Base-by-base conservation (phyloP, 306 rosid species). In the Lathyrus aphaca region DNA sequence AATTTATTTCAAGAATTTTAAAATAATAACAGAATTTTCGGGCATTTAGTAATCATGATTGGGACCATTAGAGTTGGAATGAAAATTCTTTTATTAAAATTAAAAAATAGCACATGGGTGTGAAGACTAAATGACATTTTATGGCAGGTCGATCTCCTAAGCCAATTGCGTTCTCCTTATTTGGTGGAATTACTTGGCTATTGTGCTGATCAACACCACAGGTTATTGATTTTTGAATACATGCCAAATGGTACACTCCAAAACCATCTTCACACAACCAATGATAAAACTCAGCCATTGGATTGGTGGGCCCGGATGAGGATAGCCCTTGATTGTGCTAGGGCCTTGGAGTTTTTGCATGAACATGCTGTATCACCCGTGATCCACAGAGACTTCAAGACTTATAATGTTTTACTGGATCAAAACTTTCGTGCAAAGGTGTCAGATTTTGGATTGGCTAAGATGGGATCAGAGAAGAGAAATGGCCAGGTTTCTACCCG, bases 291-390 rank as follows among this genome's bases (percentile, higher is more conserved):
- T 55, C 84, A 76, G 49, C 86, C 85, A 46, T 80, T 95, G 91
- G 92, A 87, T 86, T 95, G 99, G 99, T 84, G 87, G 69, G 84
- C 87, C 69, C 80, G 97, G 55, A 74, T 91, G 86, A 86, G 85
- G 89, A 91, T 95, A 82, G 99, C 97, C 83, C 95, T 91, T 61
- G 99, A 95, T 57, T 91, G 99, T 63, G 99, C 96, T 21, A 80
- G 79, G 81, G 97, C 96, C 19, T 79, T 95, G 40, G 99, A 89
- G 82, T 82, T 88, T 69, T 87, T 95, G 48, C 99, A 95, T 66
- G 99, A 95, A 71, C 84, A 89, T 48, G 87, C 92, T 16, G 70
- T 51, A 53, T 85, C 92, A 46, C 90, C 96, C 0, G 88, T 95
- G 60, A 95, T 95, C 74, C 99, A 95, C 77, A 79, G 97, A 16